These are phyloP conservation scores for Solanum paucissectum DNA, from an alignment of 257 asterid species.

Conservation along the genomic window DNA sequence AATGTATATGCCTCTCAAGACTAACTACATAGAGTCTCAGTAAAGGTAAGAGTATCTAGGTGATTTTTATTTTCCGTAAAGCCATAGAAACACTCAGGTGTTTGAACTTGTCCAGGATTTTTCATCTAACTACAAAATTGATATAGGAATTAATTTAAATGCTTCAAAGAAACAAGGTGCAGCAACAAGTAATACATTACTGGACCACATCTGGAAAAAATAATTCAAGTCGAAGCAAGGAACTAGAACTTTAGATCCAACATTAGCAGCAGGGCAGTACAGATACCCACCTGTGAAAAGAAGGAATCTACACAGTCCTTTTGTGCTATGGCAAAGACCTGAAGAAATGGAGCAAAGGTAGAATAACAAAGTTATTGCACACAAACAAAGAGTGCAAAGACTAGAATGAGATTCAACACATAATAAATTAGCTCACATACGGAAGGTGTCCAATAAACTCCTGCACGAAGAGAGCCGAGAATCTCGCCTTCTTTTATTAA, in stretches of 20 bases:
- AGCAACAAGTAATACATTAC: background rate
- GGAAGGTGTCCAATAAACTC: slow-evolving; percentile 96
- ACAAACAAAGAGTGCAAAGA: background rate
- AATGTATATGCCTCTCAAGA: background rate
- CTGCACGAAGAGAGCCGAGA: slow-evolving; percentile 93
- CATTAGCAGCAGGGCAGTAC: background rate
- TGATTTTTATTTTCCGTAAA: background rate
- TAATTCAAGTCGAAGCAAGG: background rate
- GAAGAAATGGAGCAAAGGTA: slow-evolving; percentile 12
- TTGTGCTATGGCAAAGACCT: slow-evolving; percentile 93
- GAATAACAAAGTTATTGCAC: background rate
- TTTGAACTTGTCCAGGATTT: background rate
- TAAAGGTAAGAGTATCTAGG: background rate
- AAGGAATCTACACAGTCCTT: slow-evolving; percentile 81
- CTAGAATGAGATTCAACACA: background rate
- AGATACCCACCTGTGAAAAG: slow-evolving; percentile 71
- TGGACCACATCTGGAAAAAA: background rate
- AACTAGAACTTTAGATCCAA: background rate
- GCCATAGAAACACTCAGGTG: background rate
- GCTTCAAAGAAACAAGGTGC: background rate
- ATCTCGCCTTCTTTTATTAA: slow-evolving; percentile 78
- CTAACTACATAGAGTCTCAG: background rate
- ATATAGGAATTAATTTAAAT: background rate
- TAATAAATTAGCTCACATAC: slow-evolving; percentile 37
- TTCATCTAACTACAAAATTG: background rate